Conservation (phyloP, 768 basidiomycete genomes). For the Russula foetens region DNA sequence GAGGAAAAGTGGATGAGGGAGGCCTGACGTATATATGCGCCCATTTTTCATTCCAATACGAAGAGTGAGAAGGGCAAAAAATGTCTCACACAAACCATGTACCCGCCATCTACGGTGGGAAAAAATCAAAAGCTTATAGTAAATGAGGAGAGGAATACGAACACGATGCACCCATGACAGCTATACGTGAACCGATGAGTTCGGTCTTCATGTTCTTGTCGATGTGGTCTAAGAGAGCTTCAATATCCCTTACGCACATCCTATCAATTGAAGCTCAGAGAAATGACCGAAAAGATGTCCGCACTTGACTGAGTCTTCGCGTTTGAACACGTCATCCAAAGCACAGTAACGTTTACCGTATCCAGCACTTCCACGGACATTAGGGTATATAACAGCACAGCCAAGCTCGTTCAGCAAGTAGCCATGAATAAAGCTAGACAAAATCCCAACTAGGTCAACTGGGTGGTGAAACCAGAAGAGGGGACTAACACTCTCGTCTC, state of each 20-base stretch:
- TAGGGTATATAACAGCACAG: conserved; percentile 35
- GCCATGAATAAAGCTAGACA: conserved; percentile 26
- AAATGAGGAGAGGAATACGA: background rate
- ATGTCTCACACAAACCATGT: conserved; percentile 14
- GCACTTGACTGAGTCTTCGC: conserved; percentile 37
- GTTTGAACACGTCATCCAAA: conserved; percentile 34
- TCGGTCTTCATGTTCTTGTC: conserved; percentile 27
- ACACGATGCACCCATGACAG: conserved; percentile 38
- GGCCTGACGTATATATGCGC: conserved; percentile 23
- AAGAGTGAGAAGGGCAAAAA: background rate
- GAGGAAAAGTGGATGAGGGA: conserved; percentile 35
- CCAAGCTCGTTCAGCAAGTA: conserved; percentile 37
- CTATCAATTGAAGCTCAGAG: background rate
- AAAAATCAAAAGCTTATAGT: background rate
- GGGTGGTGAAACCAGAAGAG: background rate
- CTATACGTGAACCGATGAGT: conserved; percentile 31
- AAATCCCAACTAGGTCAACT: background rate
- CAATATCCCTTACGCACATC: conserved; percentile 29
- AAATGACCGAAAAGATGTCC: background rate
- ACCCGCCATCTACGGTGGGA: conserved; percentile 7
- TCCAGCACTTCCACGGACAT: conserved; percentile 36
- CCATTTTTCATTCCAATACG: background rate
- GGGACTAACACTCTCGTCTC: conserved; percentile 27
- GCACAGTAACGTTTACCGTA: conserved; percentile 35
- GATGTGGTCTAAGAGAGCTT: conserved; percentile 31